Conservation (phyloP, 257 asterid species). For the Linaria vulgaris region DNA sequence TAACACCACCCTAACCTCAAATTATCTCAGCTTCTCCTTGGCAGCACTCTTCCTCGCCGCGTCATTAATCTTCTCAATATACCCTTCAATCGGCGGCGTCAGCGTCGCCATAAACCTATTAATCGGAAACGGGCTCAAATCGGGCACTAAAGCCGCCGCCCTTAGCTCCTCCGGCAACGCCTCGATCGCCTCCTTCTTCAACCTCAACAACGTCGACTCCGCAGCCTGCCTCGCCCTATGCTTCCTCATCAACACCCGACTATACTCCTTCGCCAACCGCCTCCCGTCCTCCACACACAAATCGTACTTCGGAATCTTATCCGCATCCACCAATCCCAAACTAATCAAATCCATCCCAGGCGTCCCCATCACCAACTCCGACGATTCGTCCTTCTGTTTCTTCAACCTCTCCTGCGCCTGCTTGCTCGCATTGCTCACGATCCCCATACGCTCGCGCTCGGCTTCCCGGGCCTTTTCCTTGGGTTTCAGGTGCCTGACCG, state of each 20-base stretch:
- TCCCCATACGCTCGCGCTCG: conserved; percentile 79
- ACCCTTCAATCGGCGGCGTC: conserved; percentile 95
- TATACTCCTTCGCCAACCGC: conserved; percentile 78
- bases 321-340: conserved; percentile 76
- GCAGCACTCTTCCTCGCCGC: conserved; percentile 69
- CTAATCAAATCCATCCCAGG: conserved; percentile 76
- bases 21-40: conserved; percentile 72
- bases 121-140: conserved; percentile 66
- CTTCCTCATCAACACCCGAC: conserved; percentile 83
- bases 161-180: conserved; percentile 77
- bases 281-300: conserved; percentile 80
- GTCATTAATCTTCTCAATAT: conserved; percentile 76
- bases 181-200: conserved; percentile 81
- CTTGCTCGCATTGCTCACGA: conserved; percentile 57
- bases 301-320: conserved; percentile 75
- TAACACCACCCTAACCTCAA: too few relatives aligned
- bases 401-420: conserved; percentile 62
- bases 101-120: conserved; percentile 78
- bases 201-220: conserved; percentile 53
- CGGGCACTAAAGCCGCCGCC: conserved; percentile 82
- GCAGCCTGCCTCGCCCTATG: conserved; percentile 88
- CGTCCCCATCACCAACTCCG: conserved; percentile 64
- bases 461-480: conserved; percentile 70
- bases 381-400: conserved; percentile 39
- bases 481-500: conserved; percentile 69